Evolutionary conservation across 148 eudicot species (phyloP), one percentile per base, ranked within the genome.

Genomic region (Rhododendron mucronatum): DNA sequence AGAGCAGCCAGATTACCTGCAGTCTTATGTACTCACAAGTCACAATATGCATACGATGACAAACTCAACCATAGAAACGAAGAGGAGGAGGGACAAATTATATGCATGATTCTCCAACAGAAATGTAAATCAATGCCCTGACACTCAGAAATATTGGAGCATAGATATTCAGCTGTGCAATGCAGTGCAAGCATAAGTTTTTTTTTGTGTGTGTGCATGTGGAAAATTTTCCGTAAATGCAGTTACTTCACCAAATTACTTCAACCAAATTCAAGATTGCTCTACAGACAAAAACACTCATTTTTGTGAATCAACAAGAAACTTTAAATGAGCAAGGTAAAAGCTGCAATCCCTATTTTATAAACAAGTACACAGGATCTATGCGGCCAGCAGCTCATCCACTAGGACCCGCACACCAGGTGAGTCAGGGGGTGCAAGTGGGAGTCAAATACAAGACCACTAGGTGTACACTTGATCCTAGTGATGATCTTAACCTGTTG

Each of bases 301-400:
- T 26, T 51, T 51, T 80, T 44, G 65, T 28, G 35, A 79, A 79
- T 44, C 16, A 39, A 45, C 53, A 80, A 51, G 13, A 51, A 80
- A 30, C 41, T 48, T 79, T 79, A 48, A 79, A 48, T 10, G n/a
- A n/a, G 53, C 41, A 35, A 59, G 73, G 23, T 59, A 6, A 81
- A 81, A 16, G 35, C 35, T 26, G 33, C 35, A 9, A 82, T 57
- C 45, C 12, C 47, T 51, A 57, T 10, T 63, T 39, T 23, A 61
- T 21, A 63, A 20, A 35, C 85, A 84, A 48, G 61, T 80, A 51
- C 61, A 30, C 44, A 47, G 85, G 15, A 83, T n/a, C 85, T 47
- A n/a, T 14, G 30, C 2, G 18, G 23, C 15, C 12, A 23, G 30
- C 1, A 47, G 65, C 65, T 20, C 65, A 59, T 4, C 14, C 33